Evolutionary conservation across 2,329 filamentous ascomycete species (phyloP), one percentile per base, ranked within the genome.

Genomic region (Aspergillus sp.): DNA sequence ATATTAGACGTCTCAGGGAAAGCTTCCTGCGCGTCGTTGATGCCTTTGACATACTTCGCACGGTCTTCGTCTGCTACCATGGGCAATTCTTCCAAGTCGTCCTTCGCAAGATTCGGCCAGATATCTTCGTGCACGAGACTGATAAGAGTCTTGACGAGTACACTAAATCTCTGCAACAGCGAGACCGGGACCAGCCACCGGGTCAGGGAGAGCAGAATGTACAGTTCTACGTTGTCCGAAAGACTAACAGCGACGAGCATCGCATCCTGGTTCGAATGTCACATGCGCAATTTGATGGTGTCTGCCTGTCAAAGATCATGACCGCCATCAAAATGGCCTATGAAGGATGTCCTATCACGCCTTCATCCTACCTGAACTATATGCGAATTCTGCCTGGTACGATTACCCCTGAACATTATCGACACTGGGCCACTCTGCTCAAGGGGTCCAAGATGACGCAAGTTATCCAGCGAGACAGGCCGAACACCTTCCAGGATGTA

Each of bases 211-310:
- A 86, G 2, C 78, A 84, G 17, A 89, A 89, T 63, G 81, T 86
- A 59, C 85, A 86, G 64, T 88, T 86, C 79, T 82, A 86, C 66
- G 80, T 84, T 49, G 77, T 87, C 48, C 77, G 79, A 59, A 77
- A 77, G 59, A 73, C 72, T 58, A 67, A 69, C 13, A 77, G 75
- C 23, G 70, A 79, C 11, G 73, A 77, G 5, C 80, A 81, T 50
- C 83, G 90, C 15, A 77, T 84, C 38, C 69, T 77, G 61, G 82
- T 89, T 71, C 84, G 88, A 59, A 83, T 91, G 59, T 90, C 87
- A 0, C 88, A 91, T 72, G 85, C 88, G 0, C 88, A 90, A 66
- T 90, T 90, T 69, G 88, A 91, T 65, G 88, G 88, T 64, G 87
- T 90, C 23, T 90, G 85, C 66, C 80, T 90, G 8, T 84, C 87